A percentile compares a stretch with the other conserved stretches of the same genome.
These are phyloP conservation scores for Fusarium acutatum DNA, from an alignment of 2,329 filamentous ascomycete species.

Conservation along the genomic window DNA sequence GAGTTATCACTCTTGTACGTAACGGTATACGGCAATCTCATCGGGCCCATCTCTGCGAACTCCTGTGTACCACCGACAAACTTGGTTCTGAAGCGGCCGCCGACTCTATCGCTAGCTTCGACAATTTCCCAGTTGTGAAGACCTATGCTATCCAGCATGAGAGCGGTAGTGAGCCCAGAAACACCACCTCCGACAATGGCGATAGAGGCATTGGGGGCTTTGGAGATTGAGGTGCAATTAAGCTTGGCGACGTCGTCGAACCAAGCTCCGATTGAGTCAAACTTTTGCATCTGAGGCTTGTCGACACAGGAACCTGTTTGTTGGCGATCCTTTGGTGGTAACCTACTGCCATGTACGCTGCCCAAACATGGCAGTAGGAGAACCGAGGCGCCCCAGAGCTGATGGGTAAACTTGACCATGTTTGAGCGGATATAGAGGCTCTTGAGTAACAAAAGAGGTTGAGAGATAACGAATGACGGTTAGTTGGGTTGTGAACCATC, in stretches of 20 bases:
- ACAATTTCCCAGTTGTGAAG: conserved; percentile 69
- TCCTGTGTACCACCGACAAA: conserved; percentile 60
- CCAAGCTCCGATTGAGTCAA: conserved; percentile 16
- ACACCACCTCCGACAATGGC: conserved; percentile 74
- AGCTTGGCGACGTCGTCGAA: conserved; percentile 4
- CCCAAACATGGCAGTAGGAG: background rate
- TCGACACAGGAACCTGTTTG: accelerated
- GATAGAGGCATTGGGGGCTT: conserved; percentile 44
- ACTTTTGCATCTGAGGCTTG: background rate
- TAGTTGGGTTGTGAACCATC: too few species aligned
- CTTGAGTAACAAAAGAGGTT: too few species aligned
- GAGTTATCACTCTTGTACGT: conserved; percentile 61
- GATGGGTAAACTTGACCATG: background rate
- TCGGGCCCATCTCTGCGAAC: conserved; percentile 65
- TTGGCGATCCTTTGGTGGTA: background rate
- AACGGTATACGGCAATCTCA: conserved; percentile 68
- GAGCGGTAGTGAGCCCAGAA: conserved; percentile 68
- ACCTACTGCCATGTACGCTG: background rate
- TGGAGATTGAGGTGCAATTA: background rate
- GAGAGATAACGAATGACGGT: accelerated
- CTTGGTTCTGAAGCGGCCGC: conserved; percentile 70
- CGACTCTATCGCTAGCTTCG: conserved; percentile 67
- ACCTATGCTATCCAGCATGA: conserved; percentile 60
- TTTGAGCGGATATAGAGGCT: too few species aligned
- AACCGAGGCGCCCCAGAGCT: background rate